Evolutionary conservation across 495 filamentous ascomycete genomes (phyloP), one percentile per base, ranked within the genome.

Genomic region (Aspergillus avenaceus): DNA sequence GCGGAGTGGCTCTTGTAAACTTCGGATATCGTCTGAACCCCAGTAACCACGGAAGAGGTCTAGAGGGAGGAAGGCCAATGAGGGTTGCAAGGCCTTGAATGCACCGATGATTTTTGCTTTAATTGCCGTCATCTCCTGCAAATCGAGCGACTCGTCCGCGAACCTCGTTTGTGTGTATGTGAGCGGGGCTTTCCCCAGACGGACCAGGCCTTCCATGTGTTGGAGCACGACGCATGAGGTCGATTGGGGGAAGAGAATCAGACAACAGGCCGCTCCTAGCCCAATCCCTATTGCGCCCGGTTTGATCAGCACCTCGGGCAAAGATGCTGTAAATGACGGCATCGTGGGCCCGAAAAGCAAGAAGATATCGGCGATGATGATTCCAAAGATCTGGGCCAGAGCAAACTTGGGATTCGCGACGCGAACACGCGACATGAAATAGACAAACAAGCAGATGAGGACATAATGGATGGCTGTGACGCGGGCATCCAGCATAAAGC

Each of bases 401-500:
- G 41, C 34, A 26, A 56, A 52, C 14, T 61, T 61, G 21, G 43
- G 48, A 26, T 61, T 61, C 8, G 41, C 42, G 11, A 49, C 55
- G 16, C 58, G 52, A 19, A 61, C 27, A 13, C 55, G 51, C 1
- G 54, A 46, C 32, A 62, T 31, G 1, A 45, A 27, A 22, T 62
- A 62, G 29, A 62, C 43, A 34, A 58, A 62, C 8, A 56, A 9
- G 19, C 55, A 55, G 19, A 47, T 53, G 26, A 59, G 37, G 28
- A 53, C 55, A 14, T 53, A 56, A 36, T 49, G 53, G 5, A 62
- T 36, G 3, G 42, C 55, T 21, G 55, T 53, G 25, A 59, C 53
- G 7, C 59, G 52, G 13, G 55, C 49, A 43, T 62, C 59, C 13
- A 62, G 45, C 59, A 62, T 56, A 32, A 55, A 62, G 2, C 59